These are phyloP conservation scores for Begonia fuchsioides DNA, from an alignment of 306 rosid genomes.

Conservation along the genomic window DNA sequence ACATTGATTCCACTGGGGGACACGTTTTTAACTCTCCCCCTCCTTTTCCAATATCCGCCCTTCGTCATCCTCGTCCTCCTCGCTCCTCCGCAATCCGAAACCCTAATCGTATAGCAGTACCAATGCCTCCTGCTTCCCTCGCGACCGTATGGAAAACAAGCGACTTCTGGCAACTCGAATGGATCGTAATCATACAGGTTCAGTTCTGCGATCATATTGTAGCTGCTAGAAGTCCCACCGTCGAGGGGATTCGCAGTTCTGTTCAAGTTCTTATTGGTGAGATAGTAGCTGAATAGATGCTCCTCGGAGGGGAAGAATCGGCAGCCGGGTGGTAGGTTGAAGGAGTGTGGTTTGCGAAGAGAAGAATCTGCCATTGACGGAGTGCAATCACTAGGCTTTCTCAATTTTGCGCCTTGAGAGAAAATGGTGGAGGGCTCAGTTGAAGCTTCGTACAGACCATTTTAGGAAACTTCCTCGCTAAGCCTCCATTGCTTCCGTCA, in stretches of 20 bases:
- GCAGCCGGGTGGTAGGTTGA: conserved; percentile 38
- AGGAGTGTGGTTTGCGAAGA: conserved; percentile 7
- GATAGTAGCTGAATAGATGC: conserved; percentile 37
- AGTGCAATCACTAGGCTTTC: no score
- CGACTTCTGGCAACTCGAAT: conserved; percentile 26
- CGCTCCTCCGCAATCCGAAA: conserved; percentile 13
- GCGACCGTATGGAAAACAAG: conserved; percentile 36
- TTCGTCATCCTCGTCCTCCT: conserved; percentile 16
- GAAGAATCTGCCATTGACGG: conserved; percentile 26
- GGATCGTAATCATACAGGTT: conserved; percentile 36
- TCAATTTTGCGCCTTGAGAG: no score
- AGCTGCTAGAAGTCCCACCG: conserved; percentile 10
- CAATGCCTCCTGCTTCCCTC: conserved; percentile 41
- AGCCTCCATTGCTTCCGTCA: no score
- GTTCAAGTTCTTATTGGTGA: conserved; percentile 25
- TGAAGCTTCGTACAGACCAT: no score
- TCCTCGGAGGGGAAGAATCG: conserved; percentile 51
- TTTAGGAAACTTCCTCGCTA: no score
- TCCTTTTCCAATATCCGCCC: conserved; percentile 50
- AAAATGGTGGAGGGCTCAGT: no score
- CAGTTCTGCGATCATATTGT: conserved; percentile 36
- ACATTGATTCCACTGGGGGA: conserved; percentile 15
- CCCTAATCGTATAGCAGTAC: conserved; percentile 35
- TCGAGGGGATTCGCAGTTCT: background rate
- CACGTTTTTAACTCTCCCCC: conserved; percentile 29